Base-by-base conservation (phyloP, 108 stramenopile genomes). In the Nitzschia inconspicua region DNA sequence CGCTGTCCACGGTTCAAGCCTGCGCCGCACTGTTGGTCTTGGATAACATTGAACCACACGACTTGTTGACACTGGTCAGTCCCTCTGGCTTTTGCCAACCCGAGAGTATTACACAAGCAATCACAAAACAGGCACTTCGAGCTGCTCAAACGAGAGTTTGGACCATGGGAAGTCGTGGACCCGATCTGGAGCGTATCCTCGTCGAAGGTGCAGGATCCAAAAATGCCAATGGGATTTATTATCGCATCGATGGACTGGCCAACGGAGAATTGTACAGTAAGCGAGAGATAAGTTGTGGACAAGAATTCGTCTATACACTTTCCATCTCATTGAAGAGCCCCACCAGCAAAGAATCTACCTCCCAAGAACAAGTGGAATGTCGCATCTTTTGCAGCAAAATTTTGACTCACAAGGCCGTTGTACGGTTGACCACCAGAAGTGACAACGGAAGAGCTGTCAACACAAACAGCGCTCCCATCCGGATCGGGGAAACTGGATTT, bases 221-320 rank as follows among this genome's bases (percentile, higher is more conserved):
- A 23, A 44, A 66, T 24, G 77, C 72, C 26, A 79, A 80, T 51
- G 83, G 83, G 1, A 80, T 84, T 22, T 84, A 84, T 52, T 58
- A 74, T 39, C 60, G 67, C 14, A 77, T 78, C 14, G 34, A 67
- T 13, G 79, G 63, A 9, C 41, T 72, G 3, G 39, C 53, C 10
- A 62, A 70, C 14, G 57, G 49, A 16, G 63, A 58, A 13, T 40
- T 72, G 0, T 72, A 72, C 48, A 49, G 43, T 23, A 72, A 75
- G 44, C 77, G 80, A 2, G 80, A 81, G 57, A 76, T 87, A 39
- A 68, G 68, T 20, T 57, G 62, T 37, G 71, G 71, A 4, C 71
- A 72, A 36, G 63, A 56, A 24, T 47, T 54, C 16, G 71, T 72
- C 1, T 72, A 72, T 27, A 72, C 71, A 0, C 48, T 72, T 18